Conservation (phyloP, 441 rosid genomes). For the Caryocar brasiliense region DNA sequence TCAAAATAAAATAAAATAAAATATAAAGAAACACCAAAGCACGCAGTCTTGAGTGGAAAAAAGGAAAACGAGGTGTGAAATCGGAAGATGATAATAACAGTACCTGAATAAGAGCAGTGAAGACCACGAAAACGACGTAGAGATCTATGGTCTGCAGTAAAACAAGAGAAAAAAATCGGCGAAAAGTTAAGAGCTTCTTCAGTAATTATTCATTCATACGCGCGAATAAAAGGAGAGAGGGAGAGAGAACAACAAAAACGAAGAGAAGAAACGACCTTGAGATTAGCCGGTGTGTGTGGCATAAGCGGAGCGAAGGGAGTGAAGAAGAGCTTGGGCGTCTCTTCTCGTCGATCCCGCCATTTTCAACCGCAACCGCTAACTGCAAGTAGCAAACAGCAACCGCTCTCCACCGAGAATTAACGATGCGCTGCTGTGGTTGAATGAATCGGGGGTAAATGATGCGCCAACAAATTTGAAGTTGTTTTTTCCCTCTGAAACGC, state of each 20-base stretch:
- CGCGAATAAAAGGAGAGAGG: not conserved
- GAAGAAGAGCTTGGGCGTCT: conserved; percentile 71
- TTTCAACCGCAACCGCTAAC: too few species aligned
- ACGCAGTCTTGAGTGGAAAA: too few species aligned
- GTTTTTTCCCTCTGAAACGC: too few species aligned
- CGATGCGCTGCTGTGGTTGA: too few species aligned
- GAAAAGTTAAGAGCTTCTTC: too few species aligned
- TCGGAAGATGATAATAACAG: not conserved
- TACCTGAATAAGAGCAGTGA: conserved; percentile 83
- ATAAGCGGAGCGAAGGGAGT: conserved; percentile 78
- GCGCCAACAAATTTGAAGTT: too few species aligned
- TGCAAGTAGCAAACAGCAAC: too few species aligned
- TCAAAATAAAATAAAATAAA: too few species aligned
- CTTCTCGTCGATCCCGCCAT: conserved; percentile 71
- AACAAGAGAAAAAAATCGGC: not conserved
- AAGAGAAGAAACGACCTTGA: conserved; percentile 56
- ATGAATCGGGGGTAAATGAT: too few species aligned
- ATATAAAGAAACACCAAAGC: too few species aligned
- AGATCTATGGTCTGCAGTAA: conserved; percentile 68
- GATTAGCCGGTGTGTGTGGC: conserved; percentile 67
- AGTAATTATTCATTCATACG: not conserved
- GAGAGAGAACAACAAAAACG: too few species aligned
- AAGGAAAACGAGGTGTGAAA: not conserved
- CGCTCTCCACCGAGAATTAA: too few species aligned
- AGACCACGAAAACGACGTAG: conserved; percentile 68